Evolutionary conservation across 805 yeast species (phyloP), one percentile per base, ranked within the genome.

Genomic region (Candida odintsovae): DNA sequence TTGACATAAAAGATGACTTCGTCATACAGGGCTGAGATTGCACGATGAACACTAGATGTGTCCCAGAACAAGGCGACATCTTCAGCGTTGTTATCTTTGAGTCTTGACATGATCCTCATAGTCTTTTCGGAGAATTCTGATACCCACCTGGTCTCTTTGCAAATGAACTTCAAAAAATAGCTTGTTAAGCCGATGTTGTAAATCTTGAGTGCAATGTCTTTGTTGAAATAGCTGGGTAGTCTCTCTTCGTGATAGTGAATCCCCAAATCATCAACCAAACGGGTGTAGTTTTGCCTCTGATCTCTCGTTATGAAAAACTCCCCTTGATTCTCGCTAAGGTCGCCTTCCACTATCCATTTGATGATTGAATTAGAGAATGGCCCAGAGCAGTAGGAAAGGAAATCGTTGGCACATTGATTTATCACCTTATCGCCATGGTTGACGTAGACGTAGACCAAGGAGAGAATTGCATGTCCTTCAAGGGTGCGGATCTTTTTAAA

Each of bases 131-230:
- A 64, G 55, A 70, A 72, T 6, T 67, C 64, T 53, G 73, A 76
- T 8, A 75, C 63, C 90, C 94, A 88, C 36, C 72, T 72, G 23
- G 78, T 65, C 54, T 87, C 94, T 29, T 76, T 75, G 63, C 96
- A 88, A 39, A 75, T 74, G 23, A 69, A 69, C 33, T 79, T 76
- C 40, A 90, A 65, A 58, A 83, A 90, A 10, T 78, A 71, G 6
- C 83, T 66, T 7, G 86, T 76, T 50, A 83, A 81, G 0, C 99
- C 99, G 18, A 85, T 79, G 43, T 83, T 80, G 53, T 69, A 79
- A 6, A 82, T 72, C 47, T 73, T 69, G 21, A 64, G 56, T 4
- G 80, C 73, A 3, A 71, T 56, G 13, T 63, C 60, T 6, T 52
- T 52, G 3, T 72, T 52, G 29, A 80, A 59, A 51, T 78, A 77